Evolutionary conservation across 2,329 filamentous ascomycete genomes (phyloP), one percentile per base, ranked within the genome.

Genomic region (Neonectria faginata): DNA sequence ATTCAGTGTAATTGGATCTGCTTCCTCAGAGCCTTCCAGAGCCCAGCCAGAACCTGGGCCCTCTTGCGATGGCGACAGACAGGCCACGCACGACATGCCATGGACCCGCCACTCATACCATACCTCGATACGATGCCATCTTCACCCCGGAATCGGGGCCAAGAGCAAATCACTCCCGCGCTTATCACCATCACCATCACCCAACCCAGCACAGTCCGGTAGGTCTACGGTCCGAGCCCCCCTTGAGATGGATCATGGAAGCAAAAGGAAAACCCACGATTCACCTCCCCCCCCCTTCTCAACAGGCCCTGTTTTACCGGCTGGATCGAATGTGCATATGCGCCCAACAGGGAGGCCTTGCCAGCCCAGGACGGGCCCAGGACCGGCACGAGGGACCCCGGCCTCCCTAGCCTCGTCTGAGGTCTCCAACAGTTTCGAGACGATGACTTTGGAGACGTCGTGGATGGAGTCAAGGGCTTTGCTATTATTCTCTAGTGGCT

Each of bases 261-360:
- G 12, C 20, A 48, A 39, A 48, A 48, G 31, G 42, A 47, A 48
- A 57, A 47, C 25, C 22, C 33, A 55, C 22, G 8, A 57, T 39
- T 41, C 33, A 14, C 51, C 18, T 57, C n/a, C n/a, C n/a, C n/a
- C n/a, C n/a, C n/a, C n/a, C n/a, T n/a, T n/a, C n/a, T n/a, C n/a
- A n/a, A n/a, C n/a, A n/a, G n/a, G n/a, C n/a, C n/a, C n/a, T n/a
- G 53, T 56, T 60, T 61, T 57, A 57, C 47, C 48, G 57, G 22
- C 57, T 29, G 62, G 57, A 57, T 65, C 62, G 57, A 65, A 61
- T 57, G 53, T 57, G 57, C 62, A 65, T 59, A 57, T 60, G 62
- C 62, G 50, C 61, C 41, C 48, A 51, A 51, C 55, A 64, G 62
- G 62, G 62, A 60, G 45, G 44, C 44, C 62, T 22, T 57, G 62